A percentile compares a stretch with the other conserved stretches of the same genome.
phyloP scores from a whole-genome alignment of 2,329 filamentous ascomycete species.

The Chaetomium globosum region DNA sequence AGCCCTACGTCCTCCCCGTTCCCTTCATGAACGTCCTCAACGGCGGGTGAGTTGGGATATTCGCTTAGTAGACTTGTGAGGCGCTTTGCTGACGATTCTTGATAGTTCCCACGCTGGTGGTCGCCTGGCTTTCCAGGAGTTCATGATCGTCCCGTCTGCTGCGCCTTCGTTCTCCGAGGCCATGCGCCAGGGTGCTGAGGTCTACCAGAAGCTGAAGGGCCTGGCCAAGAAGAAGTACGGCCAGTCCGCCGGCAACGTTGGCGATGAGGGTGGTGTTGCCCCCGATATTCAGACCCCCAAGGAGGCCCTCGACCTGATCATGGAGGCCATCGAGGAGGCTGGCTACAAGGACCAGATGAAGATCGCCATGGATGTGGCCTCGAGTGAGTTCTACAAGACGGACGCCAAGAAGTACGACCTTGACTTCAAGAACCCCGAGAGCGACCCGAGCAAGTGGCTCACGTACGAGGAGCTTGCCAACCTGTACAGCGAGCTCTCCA shows the following conservation, averaged over 20 bases:
- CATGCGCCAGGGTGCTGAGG: constrained; percentile 93
- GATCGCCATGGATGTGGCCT: constrained; percentile 99
- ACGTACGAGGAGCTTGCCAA: constrained; percentile 96
- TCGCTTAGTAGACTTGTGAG: neutral
- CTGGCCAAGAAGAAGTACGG: constrained; percentile 99
- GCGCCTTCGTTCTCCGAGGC: constrained; percentile 93
- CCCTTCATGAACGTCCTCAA: constrained; percentile 95
- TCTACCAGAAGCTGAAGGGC: constrained; percentile 96
- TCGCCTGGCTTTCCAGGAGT: constrained; percentile 91
- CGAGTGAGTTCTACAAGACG: constrained; percentile 98
- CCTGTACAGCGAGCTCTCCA: constrained; percentile 81
- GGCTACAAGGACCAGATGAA: constrained; percentile 96
- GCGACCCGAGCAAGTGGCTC: constrained; percentile 95
- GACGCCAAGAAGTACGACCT: constrained; percentile 99
- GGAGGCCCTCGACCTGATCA: constrained; percentile 96
- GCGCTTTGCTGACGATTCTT: constrained; percentile 41
- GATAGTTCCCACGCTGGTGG: constrained; percentile 90
- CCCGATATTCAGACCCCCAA: constrained; percentile 97
- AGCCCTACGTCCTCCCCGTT: constrained; percentile 86
- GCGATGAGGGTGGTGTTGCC: constrained; percentile 99
- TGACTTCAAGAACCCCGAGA: constrained; percentile 99
- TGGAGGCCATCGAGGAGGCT: constrained; percentile 87
- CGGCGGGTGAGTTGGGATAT: constrained; percentile 56
- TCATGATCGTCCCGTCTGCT: constrained; percentile 86
- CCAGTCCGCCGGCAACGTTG: constrained; percentile 97